Conservation (phyloP, 371 early-diverging fungal species). For the Actinomortierella ambigua region DNA sequence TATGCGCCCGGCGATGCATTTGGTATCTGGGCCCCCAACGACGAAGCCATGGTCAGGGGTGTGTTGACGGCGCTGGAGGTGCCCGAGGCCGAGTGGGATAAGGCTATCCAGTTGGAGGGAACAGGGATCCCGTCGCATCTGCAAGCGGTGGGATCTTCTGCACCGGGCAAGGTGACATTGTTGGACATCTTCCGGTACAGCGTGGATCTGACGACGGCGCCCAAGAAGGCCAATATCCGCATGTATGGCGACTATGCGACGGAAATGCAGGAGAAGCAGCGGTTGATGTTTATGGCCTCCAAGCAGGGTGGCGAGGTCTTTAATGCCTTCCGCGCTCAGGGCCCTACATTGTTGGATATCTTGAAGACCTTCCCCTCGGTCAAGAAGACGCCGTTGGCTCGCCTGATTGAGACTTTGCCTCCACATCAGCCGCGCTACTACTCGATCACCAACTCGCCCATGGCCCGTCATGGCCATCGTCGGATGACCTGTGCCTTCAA, state of each 20-base stretch:
- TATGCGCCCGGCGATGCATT: slow-evolving; percentile 88
- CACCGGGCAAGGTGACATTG: slow-evolving; percentile 54
- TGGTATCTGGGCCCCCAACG: slow-evolving; percentile 83
- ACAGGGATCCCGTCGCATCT: slow-evolving; percentile 69
- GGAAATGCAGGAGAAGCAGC: slow-evolving; percentile 68
- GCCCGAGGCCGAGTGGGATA: slow-evolving; percentile 39
- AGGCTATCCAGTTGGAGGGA: slow-evolving; percentile 46
- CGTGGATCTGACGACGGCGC: slow-evolving; percentile 74
- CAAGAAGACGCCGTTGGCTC: slow-evolving; percentile 56
- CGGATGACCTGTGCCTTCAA: slow-evolving; percentile 83
- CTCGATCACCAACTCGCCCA: slow-evolving; percentile 78
- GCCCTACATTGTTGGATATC: slow-evolving; percentile 77
- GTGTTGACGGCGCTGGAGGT: slow-evolving; percentile 54
- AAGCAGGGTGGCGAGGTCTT: slow-evolving; percentile 77
- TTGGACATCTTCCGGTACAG: slow-evolving; percentile 69
- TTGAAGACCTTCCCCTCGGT: slow-evolving; percentile 79
- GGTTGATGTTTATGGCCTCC: slow-evolving; percentile 77
- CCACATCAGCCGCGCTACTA: slow-evolving; percentile 87
- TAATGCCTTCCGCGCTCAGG: slow-evolving; percentile 65
- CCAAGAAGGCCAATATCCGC: slow-evolving; percentile 82
- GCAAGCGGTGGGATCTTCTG: slow-evolving; percentile 49
- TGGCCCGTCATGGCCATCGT: slow-evolving; percentile 48
- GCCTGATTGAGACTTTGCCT: slow-evolving; percentile 79
- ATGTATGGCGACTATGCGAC: slow-evolving; percentile 79
- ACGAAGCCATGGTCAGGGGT: slow-evolving; percentile 59